Base-by-base conservation (phyloP, 805 yeast species). In the Ogataea neopini region DNA sequence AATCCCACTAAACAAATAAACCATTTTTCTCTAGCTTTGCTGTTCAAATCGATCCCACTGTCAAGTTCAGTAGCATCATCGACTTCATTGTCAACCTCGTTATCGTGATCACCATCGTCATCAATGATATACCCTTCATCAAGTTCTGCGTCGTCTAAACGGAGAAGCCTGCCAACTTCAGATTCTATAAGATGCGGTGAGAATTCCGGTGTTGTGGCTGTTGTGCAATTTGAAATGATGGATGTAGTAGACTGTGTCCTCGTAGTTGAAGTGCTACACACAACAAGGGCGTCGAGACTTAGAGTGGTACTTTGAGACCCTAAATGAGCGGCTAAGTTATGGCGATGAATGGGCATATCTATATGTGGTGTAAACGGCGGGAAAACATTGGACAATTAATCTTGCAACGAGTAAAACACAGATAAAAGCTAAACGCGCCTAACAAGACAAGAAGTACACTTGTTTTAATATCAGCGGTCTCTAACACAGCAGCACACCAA, bases 1-100 rank as follows among this genome's bases (percentile, higher is more conserved):
- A 86, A 66, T 0, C 99, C 99, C 4, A 94, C 97, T 33, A 67
- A 45, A 33, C 68, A 62, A 6, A 67, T 55, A 7, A 62, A 58
- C 64, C 64, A 64, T 43, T 67, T 67, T 37, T 59, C 58, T 6
- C 50, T 37, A 25, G 46, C 42, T 19, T 45, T 43, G 43, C 39
- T 40, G 3, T 36, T 36, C 2, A 43, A 26, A 13, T 45, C 55
- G 26, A 20, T 20, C n/a, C 37, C 38, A 20, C 32, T 47, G 17
- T 50, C 42, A n/a, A 34, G 36, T 20, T 40, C 47, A 14, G 47
- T 40, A 30, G 48, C 47, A 10, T 48, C 38, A 9, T 50, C 56
- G 30, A 23, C 25, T 7, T 38, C 41, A 32, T 38, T 20, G 3
- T 39, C 42, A 18, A n/a, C 14, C 4, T 18, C 42, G 25, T 25